Conservation (phyloP, 2,329 filamentous ascomycete species). For the Colletotrichum orbiculare region DNA sequence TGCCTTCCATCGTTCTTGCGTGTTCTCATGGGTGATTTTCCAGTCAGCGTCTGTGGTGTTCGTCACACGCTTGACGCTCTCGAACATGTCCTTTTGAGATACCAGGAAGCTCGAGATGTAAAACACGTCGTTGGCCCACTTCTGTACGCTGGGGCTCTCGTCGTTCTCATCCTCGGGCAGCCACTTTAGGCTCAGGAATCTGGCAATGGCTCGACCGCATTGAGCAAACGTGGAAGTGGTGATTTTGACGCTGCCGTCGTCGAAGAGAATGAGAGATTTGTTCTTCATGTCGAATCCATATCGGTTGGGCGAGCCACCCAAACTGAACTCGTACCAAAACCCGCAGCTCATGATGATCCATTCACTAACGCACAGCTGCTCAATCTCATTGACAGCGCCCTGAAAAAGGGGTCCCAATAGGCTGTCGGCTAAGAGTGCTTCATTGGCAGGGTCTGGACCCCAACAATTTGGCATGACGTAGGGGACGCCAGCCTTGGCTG, state of each 20-base stretch:
- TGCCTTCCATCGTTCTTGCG: slow-evolving; percentile 58
- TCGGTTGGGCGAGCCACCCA: slow-evolving; percentile 44
- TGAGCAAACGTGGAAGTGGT: slow-evolving; percentile 70
- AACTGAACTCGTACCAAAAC: slow-evolving; percentile 66
- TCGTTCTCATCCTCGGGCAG: slow-evolving; percentile 29
- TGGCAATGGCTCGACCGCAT: slow-evolving; percentile 55
- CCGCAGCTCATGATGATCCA: slow-evolving; percentile 53
- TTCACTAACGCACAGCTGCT: slow-evolving; percentile 46
- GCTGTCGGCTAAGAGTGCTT: not conserved
- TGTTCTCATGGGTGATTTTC: slow-evolving; percentile 62
- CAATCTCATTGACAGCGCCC: slow-evolving; percentile 48
- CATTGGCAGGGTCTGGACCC: slow-evolving; percentile 44
- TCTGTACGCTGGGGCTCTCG: slow-evolving; percentile 37
- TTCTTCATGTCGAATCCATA: slow-evolving; percentile 63
- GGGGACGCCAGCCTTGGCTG: slow-evolving; percentile 60
- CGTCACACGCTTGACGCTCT: slow-evolving; percentile 68
- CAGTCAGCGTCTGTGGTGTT: slow-evolving; percentile 69
- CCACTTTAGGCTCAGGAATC: slow-evolving; percentile 53
- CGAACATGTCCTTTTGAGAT: slow-evolving; percentile 73
- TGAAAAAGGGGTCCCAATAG: slow-evolving; percentile 31
- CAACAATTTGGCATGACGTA: slow-evolving; percentile 64
- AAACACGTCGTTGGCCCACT: slow-evolving; percentile 57
- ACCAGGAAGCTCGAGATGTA: slow-evolving; percentile 67
- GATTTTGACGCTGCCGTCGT: slow-evolving; percentile 67
- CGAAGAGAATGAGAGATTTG: slow-evolving; percentile 57